A percentile compares a stretch with the other conserved stretches of the same genome.
Conservation (phyloP, 2,329 filamentous ascomycete species). For the Elsinoe ampelina region DNA sequence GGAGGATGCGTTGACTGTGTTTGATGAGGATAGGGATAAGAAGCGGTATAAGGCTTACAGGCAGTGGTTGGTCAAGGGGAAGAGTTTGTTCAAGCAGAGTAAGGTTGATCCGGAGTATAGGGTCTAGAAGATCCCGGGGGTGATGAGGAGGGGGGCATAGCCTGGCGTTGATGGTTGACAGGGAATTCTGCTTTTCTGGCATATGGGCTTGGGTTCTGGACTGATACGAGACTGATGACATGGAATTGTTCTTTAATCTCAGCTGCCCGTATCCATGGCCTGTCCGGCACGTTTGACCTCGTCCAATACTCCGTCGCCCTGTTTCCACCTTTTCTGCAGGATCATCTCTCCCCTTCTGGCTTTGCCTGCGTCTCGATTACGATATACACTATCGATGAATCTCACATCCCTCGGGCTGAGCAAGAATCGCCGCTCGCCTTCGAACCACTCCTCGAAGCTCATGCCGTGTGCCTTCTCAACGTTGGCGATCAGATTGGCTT, state of each 20-base stretch:
- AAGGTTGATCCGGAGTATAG: slow-evolving; percentile 43
- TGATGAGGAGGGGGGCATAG: not conserved
- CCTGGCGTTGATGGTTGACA: too few relatives aligned
- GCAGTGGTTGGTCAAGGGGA: slow-evolving; percentile 79
- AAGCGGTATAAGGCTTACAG: slow-evolving; percentile 95
- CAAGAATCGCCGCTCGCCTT: slow-evolving; percentile 18
- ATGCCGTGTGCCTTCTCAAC: slow-evolving; percentile 22
- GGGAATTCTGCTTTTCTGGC: too few relatives aligned
- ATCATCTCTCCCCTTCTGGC: slow-evolving; percentile 24
- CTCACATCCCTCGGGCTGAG: slow-evolving; percentile 21
- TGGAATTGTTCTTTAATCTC: too few relatives aligned
- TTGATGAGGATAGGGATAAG: slow-evolving; percentile 76
- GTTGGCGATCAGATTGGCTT: slow-evolving; percentile 19
- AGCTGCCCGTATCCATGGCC: too few relatives aligned
- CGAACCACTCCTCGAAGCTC: slow-evolving; percentile 21
- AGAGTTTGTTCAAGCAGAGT: slow-evolving; percentile 88
- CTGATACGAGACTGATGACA: too few relatives aligned
- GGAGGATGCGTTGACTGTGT: slow-evolving; percentile 79
- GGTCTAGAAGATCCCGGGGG: not conserved
- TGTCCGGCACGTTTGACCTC: not conserved
- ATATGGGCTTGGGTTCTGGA: too few relatives aligned
- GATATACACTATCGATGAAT: slow-evolving; percentile 29
- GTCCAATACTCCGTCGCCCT: slow-evolving; percentile 10
- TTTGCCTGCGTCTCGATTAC: slow-evolving; percentile 28
- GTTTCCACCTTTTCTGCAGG: slow-evolving; percentile 26